Percentiles rank a stretch among this genome's conserved stretches.
Conservation (phyloP, 1,139 yeast genomes). For the Sugiyamaella grinbergsii region DNA sequence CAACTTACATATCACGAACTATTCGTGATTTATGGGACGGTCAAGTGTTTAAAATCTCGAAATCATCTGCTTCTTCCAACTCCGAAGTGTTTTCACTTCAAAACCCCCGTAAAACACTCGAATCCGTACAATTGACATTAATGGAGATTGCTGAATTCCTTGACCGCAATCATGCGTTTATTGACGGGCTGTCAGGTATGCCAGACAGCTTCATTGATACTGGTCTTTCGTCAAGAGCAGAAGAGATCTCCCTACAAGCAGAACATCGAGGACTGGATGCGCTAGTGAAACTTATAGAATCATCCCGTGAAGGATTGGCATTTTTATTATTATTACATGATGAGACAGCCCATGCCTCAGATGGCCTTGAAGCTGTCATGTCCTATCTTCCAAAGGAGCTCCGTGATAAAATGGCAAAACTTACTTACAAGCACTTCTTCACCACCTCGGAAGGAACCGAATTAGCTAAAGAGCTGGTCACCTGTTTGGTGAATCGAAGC, state of each 20-base stretch:
- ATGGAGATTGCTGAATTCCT: conserved; percentile 44
- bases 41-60: conserved; percentile 58
- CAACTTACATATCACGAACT: conserved; percentile 74
- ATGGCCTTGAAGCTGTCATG: conserved; percentile 63
- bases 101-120: conserved; percentile 32
- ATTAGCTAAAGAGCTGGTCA: conserved; percentile 79
- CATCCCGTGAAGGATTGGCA: conserved; percentile 87
- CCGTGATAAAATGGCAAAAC: conserved; percentile 65
- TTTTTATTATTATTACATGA: conserved; percentile 80
- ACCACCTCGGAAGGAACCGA: conserved; percentile 65
- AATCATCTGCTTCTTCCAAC: conserved; percentile 23
- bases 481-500: conserved; percentile 84
- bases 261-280: conserved; percentile 89
- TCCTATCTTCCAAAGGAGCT: conserved; percentile 64
- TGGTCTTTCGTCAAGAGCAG: conserved; percentile 14
- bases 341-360: conserved; percentile 53
- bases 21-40: conserved; percentile 77
- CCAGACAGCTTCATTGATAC: conserved; percentile 35
- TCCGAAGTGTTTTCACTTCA: conserved; percentile 23
- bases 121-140: conserved; percentile 39
- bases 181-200: conserved; percentile 47
- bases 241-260: conserved; percentile 79
- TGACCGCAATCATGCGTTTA: conserved; percentile 44
- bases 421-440: conserved; percentile 75
- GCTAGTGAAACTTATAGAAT: conserved; percentile 68